phyloP scores from a whole-genome alignment of 805 yeast genomes.

The Ogataea haglerorum region DNA sequence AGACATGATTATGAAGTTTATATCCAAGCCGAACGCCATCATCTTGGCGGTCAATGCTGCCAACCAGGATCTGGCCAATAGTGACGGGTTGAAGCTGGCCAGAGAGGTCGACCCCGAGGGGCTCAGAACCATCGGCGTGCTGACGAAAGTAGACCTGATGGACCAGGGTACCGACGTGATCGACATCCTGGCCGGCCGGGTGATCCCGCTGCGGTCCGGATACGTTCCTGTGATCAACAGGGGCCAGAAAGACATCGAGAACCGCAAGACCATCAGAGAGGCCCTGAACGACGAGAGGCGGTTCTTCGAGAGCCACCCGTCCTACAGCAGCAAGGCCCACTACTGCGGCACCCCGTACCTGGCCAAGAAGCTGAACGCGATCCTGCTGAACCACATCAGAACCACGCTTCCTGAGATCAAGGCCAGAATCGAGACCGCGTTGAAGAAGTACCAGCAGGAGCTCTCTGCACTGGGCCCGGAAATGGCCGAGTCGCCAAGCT shows the following conservation, averaged over 20 bases:
- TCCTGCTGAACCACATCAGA: conserved; percentile 85
- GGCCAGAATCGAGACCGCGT: conserved; percentile 78
- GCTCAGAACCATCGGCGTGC: conserved; percentile 90
- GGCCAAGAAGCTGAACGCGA: conserved; percentile 86
- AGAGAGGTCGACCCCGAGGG: conserved; percentile 99
- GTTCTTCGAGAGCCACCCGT: conserved; percentile 85
- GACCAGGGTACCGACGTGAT: conserved; percentile 97
- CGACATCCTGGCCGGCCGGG: conserved; percentile 92
- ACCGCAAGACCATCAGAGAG: conserved; percentile 78
- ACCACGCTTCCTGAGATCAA: conserved; percentile 90
- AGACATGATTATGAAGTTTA: conserved; percentile 88
- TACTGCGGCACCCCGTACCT: conserved; percentile 98
- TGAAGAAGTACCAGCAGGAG: conserved; percentile 82
- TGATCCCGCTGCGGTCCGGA: conserved; percentile 91
- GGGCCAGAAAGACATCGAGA: conserved; percentile 94
- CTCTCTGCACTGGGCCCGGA: conserved; percentile 80
- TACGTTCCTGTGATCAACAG: conserved; percentile 96
- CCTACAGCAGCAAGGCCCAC: conserved; percentile 89
- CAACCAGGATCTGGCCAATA: conserved; percentile 94
- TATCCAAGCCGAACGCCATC: conserved; percentile 93
- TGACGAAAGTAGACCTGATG: conserved; percentile 95
- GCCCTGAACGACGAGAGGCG: conserved; percentile 79
- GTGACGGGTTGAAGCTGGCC: conserved; percentile 93
- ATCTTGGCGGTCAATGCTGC: conserved; percentile 94
- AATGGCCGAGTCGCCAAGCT: conserved; percentile 82